A percentile compares a stretch with the other conserved stretches of the same genome.
phyloP scores from a whole-genome alignment of 1,284 basidiomycete genomes.

The Porogramme epimiltina region DNA sequence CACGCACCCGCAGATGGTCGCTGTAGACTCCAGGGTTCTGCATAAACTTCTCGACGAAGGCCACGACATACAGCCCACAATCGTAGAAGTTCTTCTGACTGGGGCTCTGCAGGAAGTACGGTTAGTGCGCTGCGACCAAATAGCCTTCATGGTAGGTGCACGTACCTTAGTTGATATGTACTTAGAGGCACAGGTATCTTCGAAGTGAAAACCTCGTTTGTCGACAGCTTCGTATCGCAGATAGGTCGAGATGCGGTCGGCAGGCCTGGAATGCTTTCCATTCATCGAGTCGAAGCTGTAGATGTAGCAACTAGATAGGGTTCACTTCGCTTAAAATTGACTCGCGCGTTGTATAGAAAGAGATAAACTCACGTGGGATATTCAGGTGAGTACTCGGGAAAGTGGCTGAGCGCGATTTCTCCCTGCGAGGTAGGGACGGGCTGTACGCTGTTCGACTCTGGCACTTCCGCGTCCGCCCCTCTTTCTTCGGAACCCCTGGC shows the following conservation, averaged over 20 bases:
- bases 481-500: background rate
- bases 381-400: background rate
- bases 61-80: constrained; percentile 84
- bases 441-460: background rate
- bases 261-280: constrained; percentile 63
- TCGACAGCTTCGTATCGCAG: constrained; percentile 80
- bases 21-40: constrained; percentile 49
- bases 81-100: constrained; percentile 84
- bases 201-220: constrained; percentile 51
- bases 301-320: constrained; percentile 63
- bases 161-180: constrained; percentile 52
- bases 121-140: background rate
- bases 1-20: constrained; percentile 48
- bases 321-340: too few relatives aligned
- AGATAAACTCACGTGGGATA: constrained; percentile 6
- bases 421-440: too few relatives aligned
- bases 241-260: constrained; percentile 67
- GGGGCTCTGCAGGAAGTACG: constrained; percentile 57
- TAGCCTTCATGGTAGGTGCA: background rate
- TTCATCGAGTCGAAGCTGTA: constrained; percentile 90
- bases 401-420: background rate
- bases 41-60: constrained; percentile 77
- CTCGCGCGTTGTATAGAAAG: background rate
- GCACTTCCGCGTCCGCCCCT: background rate
- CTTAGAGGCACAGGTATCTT: constrained; percentile 43